Base-by-base conservation (phyloP, 2,329 filamentous ascomycete genomes). In the Phoma herbarum region DNA sequence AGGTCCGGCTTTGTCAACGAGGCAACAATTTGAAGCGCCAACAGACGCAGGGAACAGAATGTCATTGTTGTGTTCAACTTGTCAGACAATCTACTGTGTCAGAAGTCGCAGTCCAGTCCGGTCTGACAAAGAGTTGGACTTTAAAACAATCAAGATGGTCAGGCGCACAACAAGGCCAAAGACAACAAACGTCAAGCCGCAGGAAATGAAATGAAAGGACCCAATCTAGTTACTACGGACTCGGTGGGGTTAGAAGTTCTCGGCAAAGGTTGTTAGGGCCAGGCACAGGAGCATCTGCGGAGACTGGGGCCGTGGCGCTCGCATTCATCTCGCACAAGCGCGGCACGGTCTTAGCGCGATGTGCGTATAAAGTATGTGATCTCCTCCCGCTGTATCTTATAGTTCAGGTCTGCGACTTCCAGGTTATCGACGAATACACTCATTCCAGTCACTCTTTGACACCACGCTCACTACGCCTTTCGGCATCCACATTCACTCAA, bases 361-460 rank as follows among this genome's bases (percentile, higher is more conserved):
- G 48, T 45, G 49, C 49, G 67, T 71, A 71, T 71, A 71, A 70
- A 70, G 66, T 62, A 61, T 61, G 67, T 60, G 61, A 53, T 65
- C 60, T 60, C 68, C 63, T 66, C 59, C 52, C 47, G 43, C 60
- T 49, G 57, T 60, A 51, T 57, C 53, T 48, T 58, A 54, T 51
- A 43, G 54, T 62, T 52, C 69, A 73, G 70, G 70, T 73, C 68
- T 74, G 71, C 67, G 71, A 74, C 70, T 73, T 71, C 69, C 68
- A 73, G 70, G 68, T 71, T 70, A 63, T 68, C 66, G 58, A 60
- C 58, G 53, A 60, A 53, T 57, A 60, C 68, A 66, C 67, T 71
- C 67, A 59, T 63, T 65, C 59, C 57, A 63, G 69, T 74, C 70
- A 71, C 59, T 71, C 64, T 67, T 66, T 73, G 66, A 70, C 64